Conservation (phyloP, 768 basidiomycete genomes). For the Brasilioporus rufonigricans region DNA sequence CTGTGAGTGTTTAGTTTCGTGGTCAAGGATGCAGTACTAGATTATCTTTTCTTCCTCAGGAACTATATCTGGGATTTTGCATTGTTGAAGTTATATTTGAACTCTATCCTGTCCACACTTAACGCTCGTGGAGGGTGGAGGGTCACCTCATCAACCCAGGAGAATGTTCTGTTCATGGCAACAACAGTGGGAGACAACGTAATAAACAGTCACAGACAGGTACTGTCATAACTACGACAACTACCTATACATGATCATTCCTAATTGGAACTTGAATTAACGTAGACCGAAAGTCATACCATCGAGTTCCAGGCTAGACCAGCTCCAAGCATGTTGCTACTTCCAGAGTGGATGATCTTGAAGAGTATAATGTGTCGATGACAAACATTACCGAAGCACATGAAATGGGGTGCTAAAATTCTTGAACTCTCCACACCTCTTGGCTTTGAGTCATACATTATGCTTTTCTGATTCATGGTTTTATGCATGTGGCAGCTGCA, state of each 20-base stretch:
- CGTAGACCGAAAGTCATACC: slow-evolving; percentile 1
- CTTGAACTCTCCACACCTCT: background rate
- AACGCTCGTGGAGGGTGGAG: too few species aligned
- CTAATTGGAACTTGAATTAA: background rate
- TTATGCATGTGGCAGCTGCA: background rate
- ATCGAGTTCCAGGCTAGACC: background rate
- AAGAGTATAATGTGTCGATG: background rate
- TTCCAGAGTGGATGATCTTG: background rate
- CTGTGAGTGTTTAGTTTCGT: slow-evolving; percentile 1
- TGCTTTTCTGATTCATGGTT: background rate
- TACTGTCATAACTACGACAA: background rate
- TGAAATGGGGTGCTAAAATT: background rate
- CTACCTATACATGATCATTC: background rate
- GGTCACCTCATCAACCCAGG: background rate
- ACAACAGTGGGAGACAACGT: background rate
- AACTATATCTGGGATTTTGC: slow-evolving; percentile 28
- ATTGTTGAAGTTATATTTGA: slow-evolving; percentile 27
- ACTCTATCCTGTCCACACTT: slow-evolving; percentile 19
- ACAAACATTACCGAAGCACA: background rate
- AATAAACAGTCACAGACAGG: slow-evolving; percentile 1
- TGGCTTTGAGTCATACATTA: background rate
- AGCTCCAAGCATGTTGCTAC: background rate
- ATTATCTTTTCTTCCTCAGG: background rate
- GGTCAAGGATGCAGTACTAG: background rate
- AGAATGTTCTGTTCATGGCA: slow-evolving; percentile 11